Conservation (phyloP, 2,329 filamentous ascomycete species). For the Colletotrichum sp. region DNA sequence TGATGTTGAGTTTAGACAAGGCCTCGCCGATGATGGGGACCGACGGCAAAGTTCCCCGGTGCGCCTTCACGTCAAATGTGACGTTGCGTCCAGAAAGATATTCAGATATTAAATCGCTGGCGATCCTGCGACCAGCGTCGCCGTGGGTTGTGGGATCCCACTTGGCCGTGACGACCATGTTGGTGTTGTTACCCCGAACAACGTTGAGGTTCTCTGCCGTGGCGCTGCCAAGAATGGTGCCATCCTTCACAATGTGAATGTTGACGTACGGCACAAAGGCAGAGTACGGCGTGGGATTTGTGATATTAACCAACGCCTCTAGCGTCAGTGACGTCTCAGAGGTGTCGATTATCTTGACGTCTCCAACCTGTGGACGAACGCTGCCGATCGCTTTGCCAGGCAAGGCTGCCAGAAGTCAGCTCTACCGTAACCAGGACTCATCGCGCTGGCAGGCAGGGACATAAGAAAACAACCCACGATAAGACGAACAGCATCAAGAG, state of each 20-base stretch:
- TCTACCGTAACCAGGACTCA: not conserved
- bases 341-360: constrained; percentile 73
- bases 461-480: constrained; percentile 24
- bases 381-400: constrained; percentile 55
- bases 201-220: constrained; percentile 69
- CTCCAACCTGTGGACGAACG: constrained; percentile 68
- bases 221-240: constrained; percentile 76
- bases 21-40: constrained; percentile 75
- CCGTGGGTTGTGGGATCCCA: constrained; percentile 79
- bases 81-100: constrained; percentile 91
- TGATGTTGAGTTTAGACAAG: constrained; percentile 74
- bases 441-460: constrained; percentile 13
- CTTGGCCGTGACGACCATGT: constrained; percentile 68
- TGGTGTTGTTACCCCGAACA: constrained; percentile 72
- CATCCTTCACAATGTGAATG: constrained; percentile 77
- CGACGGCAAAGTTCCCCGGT: constrained; percentile 74
- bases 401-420: constrained; percentile 58
- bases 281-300: constrained; percentile 88
- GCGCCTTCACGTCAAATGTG: constrained; percentile 74
- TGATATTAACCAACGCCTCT: constrained; percentile 77
- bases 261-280: constrained; percentile 82
- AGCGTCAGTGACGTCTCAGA: constrained; percentile 70
- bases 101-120: constrained; percentile 77
- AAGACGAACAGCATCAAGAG: constrained; percentile 49
- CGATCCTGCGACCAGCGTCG: constrained; percentile 62